These are phyloP conservation scores for Usnea hakonensis DNA, from an alignment of 495 filamentous ascomycete genomes.

Conservation along the genomic window DNA sequence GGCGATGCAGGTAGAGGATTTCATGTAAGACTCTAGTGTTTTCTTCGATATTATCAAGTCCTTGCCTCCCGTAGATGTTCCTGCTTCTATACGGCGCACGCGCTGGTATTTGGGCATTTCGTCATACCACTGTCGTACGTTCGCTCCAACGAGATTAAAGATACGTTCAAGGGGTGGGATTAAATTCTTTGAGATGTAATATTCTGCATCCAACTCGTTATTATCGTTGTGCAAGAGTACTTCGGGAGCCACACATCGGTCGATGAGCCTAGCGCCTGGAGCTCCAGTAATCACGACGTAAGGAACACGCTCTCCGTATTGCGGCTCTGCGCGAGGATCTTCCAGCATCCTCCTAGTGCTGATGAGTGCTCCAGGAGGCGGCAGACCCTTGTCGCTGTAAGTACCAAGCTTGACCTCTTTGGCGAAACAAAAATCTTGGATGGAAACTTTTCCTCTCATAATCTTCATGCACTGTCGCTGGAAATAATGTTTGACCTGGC, in stretches of 20 bases:
- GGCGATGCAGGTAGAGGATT: slow-evolving; percentile 65
- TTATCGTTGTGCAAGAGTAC: slow-evolving; percentile 66
- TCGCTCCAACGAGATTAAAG: slow-evolving; percentile 93
- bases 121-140: slow-evolving; percentile 86
- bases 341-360: slow-evolving; percentile 76
- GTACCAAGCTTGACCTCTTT: slow-evolving; percentile 84
- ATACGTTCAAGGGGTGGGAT: slow-evolving; percentile 94
- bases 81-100: slow-evolving; percentile 50
- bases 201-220: slow-evolving; percentile 85
- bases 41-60: slow-evolving; percentile 36
- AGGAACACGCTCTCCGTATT: slow-evolving; percentile 90
- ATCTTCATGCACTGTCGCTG: slow-evolving; percentile 87
- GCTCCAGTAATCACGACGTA: slow-evolving; percentile 88
- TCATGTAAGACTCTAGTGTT: slow-evolving; percentile 85
- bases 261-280: slow-evolving; percentile 76
- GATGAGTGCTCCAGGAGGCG: slow-evolving; percentile 82
- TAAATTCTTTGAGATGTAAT: slow-evolving; percentile 93
- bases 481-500: slow-evolving; percentile 85
- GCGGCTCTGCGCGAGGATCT: slow-evolving; percentile 80
- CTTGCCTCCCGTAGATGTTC: slow-evolving; percentile 23
- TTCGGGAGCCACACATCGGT: slow-evolving; percentile 85
- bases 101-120: slow-evolving; percentile 90
- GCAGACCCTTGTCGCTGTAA: slow-evolving; percentile 71
- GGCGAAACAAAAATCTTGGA: slow-evolving; percentile 95
- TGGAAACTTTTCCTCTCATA: slow-evolving; percentile 76